phyloP scores from a whole-genome alignment of 2,329 filamentous ascomycete genomes.

The Trichoderma afroharzianum region DNA sequence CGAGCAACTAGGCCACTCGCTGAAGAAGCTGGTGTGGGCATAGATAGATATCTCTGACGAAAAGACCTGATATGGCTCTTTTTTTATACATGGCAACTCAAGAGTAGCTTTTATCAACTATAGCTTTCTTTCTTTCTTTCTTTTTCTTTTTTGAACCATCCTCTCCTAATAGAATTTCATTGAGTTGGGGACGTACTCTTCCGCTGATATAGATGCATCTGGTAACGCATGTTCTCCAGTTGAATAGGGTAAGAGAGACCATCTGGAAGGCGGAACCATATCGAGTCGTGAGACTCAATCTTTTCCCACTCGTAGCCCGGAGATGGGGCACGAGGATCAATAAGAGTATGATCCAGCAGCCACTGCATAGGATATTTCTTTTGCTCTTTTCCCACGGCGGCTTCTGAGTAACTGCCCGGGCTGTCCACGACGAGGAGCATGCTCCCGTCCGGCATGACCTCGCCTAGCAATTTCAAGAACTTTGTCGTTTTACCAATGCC shows the following conservation, averaged over 20 bases:
- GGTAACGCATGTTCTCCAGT: conserved; percentile 92
- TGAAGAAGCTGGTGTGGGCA: conserved; percentile 93
- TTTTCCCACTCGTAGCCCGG: conserved; percentile 62
- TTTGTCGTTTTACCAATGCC: conserved; percentile 69
- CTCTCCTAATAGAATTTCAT: background rate
- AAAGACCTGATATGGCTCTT: background rate
- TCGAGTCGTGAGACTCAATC: conserved; percentile 69
- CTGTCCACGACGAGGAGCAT: conserved; percentile 86
- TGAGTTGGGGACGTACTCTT: conserved; percentile 18
- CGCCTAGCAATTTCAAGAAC: conserved; percentile 68
- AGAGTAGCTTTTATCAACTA: background rate
- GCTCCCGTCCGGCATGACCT: conserved; percentile 53
- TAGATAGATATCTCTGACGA: conserved; percentile 24
- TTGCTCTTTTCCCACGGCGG: conserved; percentile 60
- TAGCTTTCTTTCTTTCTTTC: background rate
- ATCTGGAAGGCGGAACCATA: conserved; percentile 76
- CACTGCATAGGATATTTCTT: conserved; percentile 89
- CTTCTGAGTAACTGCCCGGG: conserved; percentile 86
- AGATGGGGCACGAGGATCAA: conserved; percentile 39
- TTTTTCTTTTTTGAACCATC: background rate
- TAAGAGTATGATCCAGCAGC: conserved; percentile 78
- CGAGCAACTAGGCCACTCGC: conserved; percentile 80
- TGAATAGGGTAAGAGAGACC: conserved; percentile 74
- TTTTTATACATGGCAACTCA: background rate
- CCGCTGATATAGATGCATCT: conserved; percentile 73